Evolutionary conservation across 129 eudicot genomes (phyloP), one percentile per base, ranked within the genome.

Genomic region (Centaurea solstitialis): DNA sequence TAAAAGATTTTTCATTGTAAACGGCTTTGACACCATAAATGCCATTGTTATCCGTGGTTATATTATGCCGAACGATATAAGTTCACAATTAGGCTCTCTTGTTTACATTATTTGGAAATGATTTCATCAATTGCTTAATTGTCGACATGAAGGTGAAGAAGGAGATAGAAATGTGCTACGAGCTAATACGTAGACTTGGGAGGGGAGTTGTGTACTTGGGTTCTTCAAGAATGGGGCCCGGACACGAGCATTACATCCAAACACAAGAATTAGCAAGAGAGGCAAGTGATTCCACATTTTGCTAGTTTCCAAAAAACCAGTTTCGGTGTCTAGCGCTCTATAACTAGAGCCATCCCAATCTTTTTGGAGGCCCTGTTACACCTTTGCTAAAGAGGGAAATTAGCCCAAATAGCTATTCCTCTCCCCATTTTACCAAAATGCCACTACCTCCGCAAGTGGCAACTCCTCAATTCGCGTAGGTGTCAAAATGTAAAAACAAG

Each of bases 201-300:
- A 89, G 97, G 75, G 99, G 99, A 33, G 96, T 91, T 61, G 94
- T 93, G 73, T 96, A 96, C 85, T 79, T 96, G 85, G 99, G 99
- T 70, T 96, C 99, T 21, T 79, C 99, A 71, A 87, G 98, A 76
- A 82, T 93, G 91, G 96, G 93, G n/a, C 86, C 88, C 4, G 74
- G 83, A 35, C 98, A 96, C 77, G 86, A 87, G 28, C 99, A 96
- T 86, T 96, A 93, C 83, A 78, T 64, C 50, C 87, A 82, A 81
- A 72, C 99, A 79, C 88, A 89, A 26, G 88, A 91, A 68, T 68
- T 93, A 80, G 91, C 90, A 2, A 91, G 77, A 82, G 92, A 93
- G 89, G 99, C 84, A 85, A 86, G 91, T 84, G 45, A 35, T 26
- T 74, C 13, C 24, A 38, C n/a, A 73, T 41, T 45, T 75, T 72